These are phyloP conservation scores for Saccharomyces jurei DNA, from an alignment of 805 yeast species.

Conservation along the genomic window DNA sequence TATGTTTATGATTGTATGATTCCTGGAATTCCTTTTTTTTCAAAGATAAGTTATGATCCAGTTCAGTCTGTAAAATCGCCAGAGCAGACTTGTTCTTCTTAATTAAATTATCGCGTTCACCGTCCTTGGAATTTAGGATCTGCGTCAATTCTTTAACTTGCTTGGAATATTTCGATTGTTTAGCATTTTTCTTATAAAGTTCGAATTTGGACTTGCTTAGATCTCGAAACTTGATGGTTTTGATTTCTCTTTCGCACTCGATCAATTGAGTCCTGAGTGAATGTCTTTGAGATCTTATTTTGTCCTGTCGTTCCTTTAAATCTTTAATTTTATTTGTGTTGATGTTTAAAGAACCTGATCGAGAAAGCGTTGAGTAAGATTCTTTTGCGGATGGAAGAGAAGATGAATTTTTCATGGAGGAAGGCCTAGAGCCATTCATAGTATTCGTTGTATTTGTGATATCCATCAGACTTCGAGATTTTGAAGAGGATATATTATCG, in stretches of 20 bases:
- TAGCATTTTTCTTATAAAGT: background rate
- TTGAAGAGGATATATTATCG: background rate
- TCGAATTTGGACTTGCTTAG: background rate
- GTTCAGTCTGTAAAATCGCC: background rate
- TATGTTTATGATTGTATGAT: background rate
- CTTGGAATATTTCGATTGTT: background rate
- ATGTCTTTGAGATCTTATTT: background rate
- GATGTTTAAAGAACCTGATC: background rate
- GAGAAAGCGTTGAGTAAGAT: background rate
- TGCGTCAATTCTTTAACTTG: background rate
- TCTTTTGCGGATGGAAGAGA: background rate
- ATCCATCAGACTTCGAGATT: background rate
- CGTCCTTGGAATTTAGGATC: background rate
- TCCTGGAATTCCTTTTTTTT: background rate
- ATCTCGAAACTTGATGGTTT: background rate
- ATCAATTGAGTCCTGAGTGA: background rate
- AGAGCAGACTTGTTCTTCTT: background rate
- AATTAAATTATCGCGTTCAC: background rate
- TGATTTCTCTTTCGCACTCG: background rate
- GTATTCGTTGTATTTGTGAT: background rate
- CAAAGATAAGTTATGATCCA: background rate
- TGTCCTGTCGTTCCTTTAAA: background rate
- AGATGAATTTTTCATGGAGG: background rate
- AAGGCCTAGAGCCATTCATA: background rate
- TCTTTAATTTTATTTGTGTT: background rate